phyloP scores from a whole-genome alignment of 1,284 basidiomycete genomes.

The Kwoniella shivajii region DNA sequence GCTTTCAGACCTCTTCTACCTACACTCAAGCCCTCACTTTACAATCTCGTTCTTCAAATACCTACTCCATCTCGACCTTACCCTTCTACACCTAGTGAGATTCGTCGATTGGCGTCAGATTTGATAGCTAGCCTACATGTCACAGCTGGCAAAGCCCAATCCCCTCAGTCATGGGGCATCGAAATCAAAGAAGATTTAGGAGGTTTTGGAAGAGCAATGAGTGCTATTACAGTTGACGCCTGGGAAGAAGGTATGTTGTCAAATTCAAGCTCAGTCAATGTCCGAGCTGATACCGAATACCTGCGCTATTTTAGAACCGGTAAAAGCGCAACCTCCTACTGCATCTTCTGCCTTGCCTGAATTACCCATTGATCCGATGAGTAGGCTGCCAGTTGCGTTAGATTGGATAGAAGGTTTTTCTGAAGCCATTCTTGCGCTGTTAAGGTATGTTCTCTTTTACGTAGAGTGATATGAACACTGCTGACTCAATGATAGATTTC shows the following conservation, averaged over 20 bases:
- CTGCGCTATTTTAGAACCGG: slow-evolving; percentile 9
- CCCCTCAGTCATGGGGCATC: slow-evolving; percentile 35
- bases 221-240: slow-evolving; percentile 35
- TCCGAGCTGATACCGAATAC: neutral
- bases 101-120: slow-evolving; percentile 24
- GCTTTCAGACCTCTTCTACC: slow-evolving; percentile 44
- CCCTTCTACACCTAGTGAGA: slow-evolving; percentile 11
- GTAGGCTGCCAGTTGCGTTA: slow-evolving; percentile 25
- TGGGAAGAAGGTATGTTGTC: slow-evolving; percentile 39
- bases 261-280: neutral
- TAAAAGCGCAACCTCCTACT: slow-evolving; percentile 13
- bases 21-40: slow-evolving; percentile 30
- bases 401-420: slow-evolving; percentile 37
- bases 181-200: slow-evolving; percentile 43
- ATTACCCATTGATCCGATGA: slow-evolving; percentile 33
- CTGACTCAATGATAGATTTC: slow-evolving; percentile 55
- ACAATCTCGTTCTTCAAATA: slow-evolving; percentile 30
- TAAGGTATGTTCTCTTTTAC: slow-evolving; percentile 22
- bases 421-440: slow-evolving; percentile 34
- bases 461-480: neutral
- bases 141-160: slow-evolving; percentile 46
- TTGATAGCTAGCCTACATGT: slow-evolving; percentile 42
- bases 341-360: slow-evolving; percentile 20
- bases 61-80: slow-evolving; percentile 16
- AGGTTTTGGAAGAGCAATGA: slow-evolving; percentile 30